phyloP scores from a whole-genome alignment of 1,284 basidiomycete species.

The Mycocalia duriaeana region DNA sequence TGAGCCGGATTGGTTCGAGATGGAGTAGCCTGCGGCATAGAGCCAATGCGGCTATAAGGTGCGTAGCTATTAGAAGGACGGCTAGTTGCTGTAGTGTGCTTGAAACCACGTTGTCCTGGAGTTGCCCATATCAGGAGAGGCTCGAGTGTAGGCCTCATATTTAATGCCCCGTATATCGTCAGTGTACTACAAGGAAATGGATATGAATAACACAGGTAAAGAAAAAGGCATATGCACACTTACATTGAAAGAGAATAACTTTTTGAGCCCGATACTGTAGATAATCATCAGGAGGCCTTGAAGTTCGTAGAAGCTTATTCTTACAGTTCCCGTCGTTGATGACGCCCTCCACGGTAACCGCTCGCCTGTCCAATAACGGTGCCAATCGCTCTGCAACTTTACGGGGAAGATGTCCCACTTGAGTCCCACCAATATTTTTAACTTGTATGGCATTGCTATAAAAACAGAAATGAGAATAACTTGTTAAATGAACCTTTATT shows the following conservation, averaged over 20 bases:
- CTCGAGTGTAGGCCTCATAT: constrained; percentile 58
- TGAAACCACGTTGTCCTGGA: constrained; percentile 57
- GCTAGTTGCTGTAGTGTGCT: constrained; percentile 19
- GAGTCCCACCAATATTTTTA: constrained; percentile 63
- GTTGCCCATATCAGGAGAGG: constrained; percentile 71
- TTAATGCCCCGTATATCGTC: constrained; percentile 64
- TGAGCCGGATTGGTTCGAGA: constrained; percentile 23
- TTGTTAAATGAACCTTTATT: constrained; percentile 5
- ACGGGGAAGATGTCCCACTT: constrained; percentile 78
- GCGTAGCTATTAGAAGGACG: neutral
- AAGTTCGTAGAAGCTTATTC: constrained; percentile 17
- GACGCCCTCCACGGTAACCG: constrained; percentile 70
- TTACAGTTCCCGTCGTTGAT: constrained; percentile 71
- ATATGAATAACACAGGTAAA: constrained; percentile 4
- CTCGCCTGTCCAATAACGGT: constrained; percentile 60
- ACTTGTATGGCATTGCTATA: constrained; percentile 74
- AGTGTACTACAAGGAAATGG: constrained; percentile 44
- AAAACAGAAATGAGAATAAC: neutral
- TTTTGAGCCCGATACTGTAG: constrained; percentile 36
- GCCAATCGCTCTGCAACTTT: constrained; percentile 58
- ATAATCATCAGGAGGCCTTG: constrained; percentile 1
- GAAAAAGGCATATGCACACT: constrained; percentile 17
- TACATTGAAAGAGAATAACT: constrained; percentile 60
- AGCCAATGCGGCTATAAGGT: neutral
- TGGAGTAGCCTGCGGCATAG: constrained; percentile 9